Percentiles rank a stretch among this genome's conserved stretches.
phyloP scores from a whole-genome alignment of 768 basidiomycete genomes.

The Artomyces pyxidatus region DNA sequence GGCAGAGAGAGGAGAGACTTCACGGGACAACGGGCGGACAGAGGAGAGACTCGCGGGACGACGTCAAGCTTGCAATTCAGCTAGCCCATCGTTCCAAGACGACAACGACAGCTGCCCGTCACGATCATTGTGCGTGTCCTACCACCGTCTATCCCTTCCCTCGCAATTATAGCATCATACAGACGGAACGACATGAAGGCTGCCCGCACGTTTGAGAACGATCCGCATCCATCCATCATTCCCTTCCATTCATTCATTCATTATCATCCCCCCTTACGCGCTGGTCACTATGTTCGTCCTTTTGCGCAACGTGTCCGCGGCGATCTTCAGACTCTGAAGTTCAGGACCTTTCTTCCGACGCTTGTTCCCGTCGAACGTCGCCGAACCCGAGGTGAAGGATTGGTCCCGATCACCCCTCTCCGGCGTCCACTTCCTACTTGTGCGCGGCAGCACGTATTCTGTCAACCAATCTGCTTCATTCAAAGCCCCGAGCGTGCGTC shows the following conservation, averaged over 20 bases:
- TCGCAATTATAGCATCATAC: neutral
- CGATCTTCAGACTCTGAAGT: neutral
- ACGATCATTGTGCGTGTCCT: conserved; percentile 71
- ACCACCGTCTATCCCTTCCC: neutral
- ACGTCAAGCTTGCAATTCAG: conserved; percentile 76
- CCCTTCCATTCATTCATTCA: conserved; percentile 90
- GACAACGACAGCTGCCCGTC: conserved; percentile 82
- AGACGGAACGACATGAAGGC: conserved; percentile 99
- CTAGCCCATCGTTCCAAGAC: conserved; percentile 80
- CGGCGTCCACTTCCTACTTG: conserved; percentile 77
- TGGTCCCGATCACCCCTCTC: conserved; percentile 83
- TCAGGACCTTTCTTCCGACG: conserved; percentile 79
- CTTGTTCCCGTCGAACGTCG: conserved; percentile 85
- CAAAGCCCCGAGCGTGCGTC: conserved; percentile 73
- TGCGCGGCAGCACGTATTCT: conserved; percentile 67
- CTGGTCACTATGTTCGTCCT: conserved; percentile 80
- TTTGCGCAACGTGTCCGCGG: neutral
- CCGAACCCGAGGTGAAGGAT: conserved; percentile 63
- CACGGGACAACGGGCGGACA: too few relatives aligned
- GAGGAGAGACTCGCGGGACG: conserved; percentile 31
- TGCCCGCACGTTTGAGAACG: conserved; percentile 71
- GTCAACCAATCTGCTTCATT: neutral
- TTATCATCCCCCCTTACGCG: conserved; percentile 85
- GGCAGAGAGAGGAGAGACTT: conserved; percentile 33
- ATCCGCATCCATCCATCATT: conserved; percentile 88